Evolutionary conservation across 2,329 filamentous ascomycete species (phyloP).

Genomic region (Teratosphaeria nubilosa): DNA sequence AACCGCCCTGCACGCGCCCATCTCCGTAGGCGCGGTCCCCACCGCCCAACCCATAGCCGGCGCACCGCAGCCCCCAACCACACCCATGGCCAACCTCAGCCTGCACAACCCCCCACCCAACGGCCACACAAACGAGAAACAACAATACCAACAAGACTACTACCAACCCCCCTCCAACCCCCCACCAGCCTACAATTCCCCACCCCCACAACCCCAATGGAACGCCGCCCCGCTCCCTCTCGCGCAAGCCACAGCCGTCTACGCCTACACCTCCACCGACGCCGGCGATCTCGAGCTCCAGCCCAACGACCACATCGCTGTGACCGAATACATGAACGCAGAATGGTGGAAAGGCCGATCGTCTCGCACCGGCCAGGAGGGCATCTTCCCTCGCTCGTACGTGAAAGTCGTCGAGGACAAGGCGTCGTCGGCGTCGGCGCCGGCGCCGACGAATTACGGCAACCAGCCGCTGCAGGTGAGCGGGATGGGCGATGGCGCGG

Average conservation of each 20-base stretch:
- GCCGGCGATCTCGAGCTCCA: slow-evolving; percentile 72
- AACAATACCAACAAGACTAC: slow-evolving; percentile 10
- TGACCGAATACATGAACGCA: slow-evolving; percentile 87
- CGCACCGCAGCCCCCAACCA: slow-evolving; percentile 15
- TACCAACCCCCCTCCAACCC: slow-evolving; percentile 31
- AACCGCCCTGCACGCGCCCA: slow-evolving; percentile 42
- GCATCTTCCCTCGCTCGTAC: slow-evolving; percentile 92
- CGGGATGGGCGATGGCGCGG: slow-evolving; percentile 37
- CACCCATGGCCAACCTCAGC: slow-evolving; percentile 24
- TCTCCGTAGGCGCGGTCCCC: slow-evolving; percentile 28
- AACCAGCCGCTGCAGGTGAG: slow-evolving; percentile 69
- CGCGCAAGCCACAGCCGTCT: slow-evolving; percentile 63
- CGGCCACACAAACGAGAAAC: slow-evolving; percentile 26
- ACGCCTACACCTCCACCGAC: slow-evolving; percentile 71
- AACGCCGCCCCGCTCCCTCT: slow-evolving; percentile 48
- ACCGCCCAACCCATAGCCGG: slow-evolving; percentile 12
- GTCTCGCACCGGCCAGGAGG: slow-evolving; percentile 69
- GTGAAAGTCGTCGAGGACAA: slow-evolving; percentile 63
- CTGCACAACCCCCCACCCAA: slow-evolving; percentile 14
- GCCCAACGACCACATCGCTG: slow-evolving; percentile 67
- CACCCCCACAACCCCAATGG: slow-evolving; percentile 37
- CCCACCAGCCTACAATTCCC: slow-evolving; percentile 44
- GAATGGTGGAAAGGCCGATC: slow-evolving; percentile 96
- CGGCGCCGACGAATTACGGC: slow-evolving; percentile 44
- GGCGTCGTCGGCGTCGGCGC: slow-evolving; percentile 43